Evolutionary conservation across 495 filamentous ascomycete species (phyloP).

Genomic region (Tuber umbilicatum): DNA sequence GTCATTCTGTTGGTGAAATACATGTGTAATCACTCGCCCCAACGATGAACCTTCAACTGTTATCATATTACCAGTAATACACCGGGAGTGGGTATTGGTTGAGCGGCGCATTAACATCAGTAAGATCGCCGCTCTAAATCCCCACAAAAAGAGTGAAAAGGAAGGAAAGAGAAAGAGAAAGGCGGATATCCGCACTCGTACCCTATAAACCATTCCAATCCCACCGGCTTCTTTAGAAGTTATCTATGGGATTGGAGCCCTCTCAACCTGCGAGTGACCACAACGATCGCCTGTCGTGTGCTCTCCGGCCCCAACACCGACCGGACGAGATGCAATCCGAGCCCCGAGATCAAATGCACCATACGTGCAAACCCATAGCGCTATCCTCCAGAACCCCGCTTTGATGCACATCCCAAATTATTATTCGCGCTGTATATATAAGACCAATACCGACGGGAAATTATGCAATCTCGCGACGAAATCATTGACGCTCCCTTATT

Average conservation of each 20-base stretch:
- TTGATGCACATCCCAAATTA: not conserved
- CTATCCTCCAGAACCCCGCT: not conserved
- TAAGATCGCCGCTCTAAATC: not conserved
- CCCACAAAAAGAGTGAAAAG: not conserved
- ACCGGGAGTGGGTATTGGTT: not conserved
- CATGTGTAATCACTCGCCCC: not conserved
- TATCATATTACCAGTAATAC: not conserved
- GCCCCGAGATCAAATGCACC: not conserved
- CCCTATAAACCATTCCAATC: not conserved
- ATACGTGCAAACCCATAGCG: not conserved
- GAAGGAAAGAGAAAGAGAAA: constrained; percentile 5
- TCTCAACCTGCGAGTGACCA: not conserved
- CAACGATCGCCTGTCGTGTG: not conserved
- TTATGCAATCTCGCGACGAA: not conserved
- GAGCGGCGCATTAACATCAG: not conserved
- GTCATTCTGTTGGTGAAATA: not conserved
- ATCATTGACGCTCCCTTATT: not conserved
- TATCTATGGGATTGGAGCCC: not conserved
- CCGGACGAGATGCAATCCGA: not conserved
- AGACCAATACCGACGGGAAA: not conserved
- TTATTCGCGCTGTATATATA: not conserved
- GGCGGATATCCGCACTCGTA: not conserved
- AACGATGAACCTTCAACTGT: not conserved
- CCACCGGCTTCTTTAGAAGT: not conserved
- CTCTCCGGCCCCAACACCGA: not conserved